Base-by-base conservation (phyloP, 1,284 basidiomycete genomes). In the Macrocybe sp. region DNA sequence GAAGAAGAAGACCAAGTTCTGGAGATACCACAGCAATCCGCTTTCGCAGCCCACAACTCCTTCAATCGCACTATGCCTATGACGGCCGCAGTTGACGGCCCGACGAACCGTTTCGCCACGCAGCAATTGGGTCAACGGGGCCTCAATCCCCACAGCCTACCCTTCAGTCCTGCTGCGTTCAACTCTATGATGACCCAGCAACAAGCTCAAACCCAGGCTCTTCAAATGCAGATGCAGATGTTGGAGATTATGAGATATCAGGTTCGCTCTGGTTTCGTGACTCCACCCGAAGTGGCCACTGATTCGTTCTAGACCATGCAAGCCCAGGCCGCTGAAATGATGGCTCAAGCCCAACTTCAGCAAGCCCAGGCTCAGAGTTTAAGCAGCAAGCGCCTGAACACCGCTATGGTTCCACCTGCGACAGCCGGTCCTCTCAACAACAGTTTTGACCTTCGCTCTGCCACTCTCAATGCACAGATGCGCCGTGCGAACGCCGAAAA, bases 211-310 rank as follows among this genome's bases (percentile, higher is more conserved):
- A 68, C 73, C 38, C 77, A 81, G 55, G 74, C 78, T 46, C 71
- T 87, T 48, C 86, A 88, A 64, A 75, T 90, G 74, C 88, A 90
- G 68, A 74, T 89, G 73, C 76, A 90, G 70, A 88, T 90, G 62
- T 70, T 90, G 54, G 88, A 91, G 67, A 77, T 90, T 56, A 66
- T 89, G 60, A 78, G 79, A 57, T 76, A 90, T 54, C 87, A 89
- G 83, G 87, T 83, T 54, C 51, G 75, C 67, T 37, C 29, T 39
- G 7, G 9, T 33, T 22, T 14, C 39, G 37, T 8, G 32, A 6
- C 50, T 41, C 41, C 49, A 32, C 42, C 46, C 29, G 3, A 40
- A 12, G 4, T 12, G 16, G n/a, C 47, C 12, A 41, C 43, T 57
- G 50, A 47, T 46, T 38, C 49, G 22, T 45, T 41, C 52, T 46